Evolutionary conservation across 768 basidiomycete genomes (phyloP).

Genomic region (Mycena filopes): DNA sequence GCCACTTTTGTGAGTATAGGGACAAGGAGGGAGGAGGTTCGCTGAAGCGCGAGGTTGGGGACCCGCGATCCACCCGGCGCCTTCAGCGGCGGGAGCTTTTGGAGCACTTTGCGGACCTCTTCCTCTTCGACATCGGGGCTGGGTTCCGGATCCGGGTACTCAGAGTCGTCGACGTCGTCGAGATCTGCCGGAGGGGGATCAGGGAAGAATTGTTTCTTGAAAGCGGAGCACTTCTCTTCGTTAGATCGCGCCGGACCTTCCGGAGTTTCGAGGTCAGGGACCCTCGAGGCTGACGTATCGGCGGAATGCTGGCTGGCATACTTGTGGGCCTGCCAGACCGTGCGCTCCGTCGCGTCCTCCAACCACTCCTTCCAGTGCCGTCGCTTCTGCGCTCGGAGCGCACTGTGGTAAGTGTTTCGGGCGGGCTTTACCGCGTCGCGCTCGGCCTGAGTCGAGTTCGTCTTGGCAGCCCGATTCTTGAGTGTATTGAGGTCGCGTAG

Average conservation of each 20-base stretch:
- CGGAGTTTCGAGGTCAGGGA: constrained; percentile 30
- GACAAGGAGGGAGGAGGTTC: constrained; percentile 34
- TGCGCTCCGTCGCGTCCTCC: not conserved
- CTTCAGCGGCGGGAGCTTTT: constrained; percentile 27
- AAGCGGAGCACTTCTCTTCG: constrained; percentile 30
- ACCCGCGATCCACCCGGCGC: constrained; percentile 39
- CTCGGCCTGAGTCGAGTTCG: constrained; percentile 7
- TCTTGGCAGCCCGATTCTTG: not conserved
- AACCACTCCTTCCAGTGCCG: constrained; percentile 27
- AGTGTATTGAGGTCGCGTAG: not conserved
- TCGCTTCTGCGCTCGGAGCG: constrained; percentile 12
- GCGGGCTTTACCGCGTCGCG: not conserved
- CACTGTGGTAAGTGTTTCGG: constrained; percentile 1
- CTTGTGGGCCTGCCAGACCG: constrained; percentile 29
- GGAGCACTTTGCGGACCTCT: not conserved
- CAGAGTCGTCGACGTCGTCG: constrained; percentile 3
- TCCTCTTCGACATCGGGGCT: not conserved
- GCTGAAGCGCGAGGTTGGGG: constrained; percentile 40
- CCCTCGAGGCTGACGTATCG: constrained; percentile 29
- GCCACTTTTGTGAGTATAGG: constrained; percentile 5
- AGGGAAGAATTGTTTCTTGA: constrained; percentile 41
- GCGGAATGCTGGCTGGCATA: constrained; percentile 18
- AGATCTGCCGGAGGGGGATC: constrained; percentile 19
- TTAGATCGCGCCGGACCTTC: constrained; percentile 23
- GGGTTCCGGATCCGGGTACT: not conserved